phyloP scores from a whole-genome alignment of 2,329 filamentous ascomycete genomes.

The Dactylellina parvicollis region DNA sequence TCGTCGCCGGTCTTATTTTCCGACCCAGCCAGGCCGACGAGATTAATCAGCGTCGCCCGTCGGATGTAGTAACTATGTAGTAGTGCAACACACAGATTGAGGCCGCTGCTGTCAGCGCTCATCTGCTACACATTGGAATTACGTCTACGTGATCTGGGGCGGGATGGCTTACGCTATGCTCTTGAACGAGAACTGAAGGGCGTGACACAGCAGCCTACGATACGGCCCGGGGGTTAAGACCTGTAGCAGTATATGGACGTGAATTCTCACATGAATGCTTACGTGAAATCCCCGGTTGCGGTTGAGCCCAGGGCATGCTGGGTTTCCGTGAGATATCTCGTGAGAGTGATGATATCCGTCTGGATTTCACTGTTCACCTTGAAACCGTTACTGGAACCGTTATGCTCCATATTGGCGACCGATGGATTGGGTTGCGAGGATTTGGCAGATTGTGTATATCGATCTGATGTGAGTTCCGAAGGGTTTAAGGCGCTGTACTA shows the following conservation, averaged over 20 bases:
- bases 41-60: constrained; percentile 61
- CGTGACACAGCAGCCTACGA: constrained; percentile 87
- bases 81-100: background rate
- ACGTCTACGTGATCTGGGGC: background rate
- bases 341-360: constrained; percentile 94
- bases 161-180: constrained; percentile 74
- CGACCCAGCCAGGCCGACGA: constrained; percentile 92
- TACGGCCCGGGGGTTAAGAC: background rate
- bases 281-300: constrained; percentile 98
- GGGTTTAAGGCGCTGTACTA: no score
- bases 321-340: constrained; percentile 94
- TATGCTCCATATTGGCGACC: constrained; percentile 56
- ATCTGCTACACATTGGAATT: background rate
- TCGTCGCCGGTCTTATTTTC: constrained; percentile 96
- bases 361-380: constrained; percentile 80
- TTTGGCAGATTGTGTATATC: no score
- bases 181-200: constrained; percentile 99
- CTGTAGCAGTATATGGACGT: background rate
- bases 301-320: constrained; percentile 77
- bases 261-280: constrained; percentile 61
- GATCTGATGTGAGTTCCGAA: no score
- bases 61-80: constrained; percentile 37
- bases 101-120: background rate
- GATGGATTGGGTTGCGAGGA: constrained; percentile 12
- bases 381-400: constrained; percentile 64